phyloP scores from a whole-genome alignment of 345 rosid species.

The Erodium maritimum region DNA sequence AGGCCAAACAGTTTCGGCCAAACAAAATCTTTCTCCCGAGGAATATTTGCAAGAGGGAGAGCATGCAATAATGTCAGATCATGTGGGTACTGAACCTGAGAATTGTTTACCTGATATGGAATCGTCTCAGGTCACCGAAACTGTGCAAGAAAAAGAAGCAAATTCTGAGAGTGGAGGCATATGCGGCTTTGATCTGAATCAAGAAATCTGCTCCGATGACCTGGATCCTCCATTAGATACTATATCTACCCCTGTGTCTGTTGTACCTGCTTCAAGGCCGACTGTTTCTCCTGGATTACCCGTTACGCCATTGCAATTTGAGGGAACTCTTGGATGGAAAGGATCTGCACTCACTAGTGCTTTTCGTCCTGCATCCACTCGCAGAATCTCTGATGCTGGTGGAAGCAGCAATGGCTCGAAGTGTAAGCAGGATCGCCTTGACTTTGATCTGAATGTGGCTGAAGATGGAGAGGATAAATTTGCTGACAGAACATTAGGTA shows the following conservation, averaged over 20 bases:
- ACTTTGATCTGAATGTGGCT: constrained; percentile 74
- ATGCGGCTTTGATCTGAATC: constrained; percentile 73
- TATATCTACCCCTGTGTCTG: constrained; percentile 34
- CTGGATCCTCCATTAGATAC: constrained; percentile 35
- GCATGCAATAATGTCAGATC: constrained; percentile 19
- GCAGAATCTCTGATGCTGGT: constrained; percentile 30
- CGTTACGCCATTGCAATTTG: constrained; percentile 51
- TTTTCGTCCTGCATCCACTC: constrained; percentile 57
- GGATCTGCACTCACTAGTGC: constrained; percentile 69
- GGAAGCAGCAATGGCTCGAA: constrained; percentile 29
- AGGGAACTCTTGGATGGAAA: constrained; percentile 62
- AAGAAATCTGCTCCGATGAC: constrained; percentile 69
- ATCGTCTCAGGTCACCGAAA: constrained; percentile 44
- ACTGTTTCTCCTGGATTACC: constrained; percentile 45
- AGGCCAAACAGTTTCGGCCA: constrained; percentile 14
- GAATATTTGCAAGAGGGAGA: constrained; percentile 22
- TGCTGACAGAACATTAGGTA: constrained; percentile 29
- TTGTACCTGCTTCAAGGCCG: constrained; percentile 51
- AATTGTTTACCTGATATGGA: constrained; percentile 35
- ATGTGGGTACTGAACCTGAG: constrained; percentile 23
- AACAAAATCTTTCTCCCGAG: constrained; percentile 35
- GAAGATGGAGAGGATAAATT: constrained; percentile 64
- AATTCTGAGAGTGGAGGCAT: constrained; percentile 46
- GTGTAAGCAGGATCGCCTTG: constrained; percentile 36
- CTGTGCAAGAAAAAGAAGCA: constrained; percentile 39